Evolutionary conservation across 2,329 filamentous ascomycete genomes (phyloP), one percentile per base, ranked within the genome.

Genomic region (Pseudopyricularia cyperi): DNA sequence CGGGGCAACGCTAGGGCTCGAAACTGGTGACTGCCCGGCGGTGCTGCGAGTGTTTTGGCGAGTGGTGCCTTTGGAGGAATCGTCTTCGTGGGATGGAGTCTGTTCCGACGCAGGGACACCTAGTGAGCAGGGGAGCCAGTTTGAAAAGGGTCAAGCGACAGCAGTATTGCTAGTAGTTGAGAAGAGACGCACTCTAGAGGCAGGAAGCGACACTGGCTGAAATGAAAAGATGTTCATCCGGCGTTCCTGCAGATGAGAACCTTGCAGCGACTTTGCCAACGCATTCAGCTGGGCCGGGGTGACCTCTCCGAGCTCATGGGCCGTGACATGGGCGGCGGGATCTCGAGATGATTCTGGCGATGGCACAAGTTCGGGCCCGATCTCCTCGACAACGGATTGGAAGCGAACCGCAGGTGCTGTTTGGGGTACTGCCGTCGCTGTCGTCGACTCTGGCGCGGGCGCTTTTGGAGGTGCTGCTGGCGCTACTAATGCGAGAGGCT

Each of bases 171-270:
- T n/a, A n/a, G n/a, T n/a, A n/a, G n/a, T n/a, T n/a, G n/a, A 33
- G 24, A 34, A 8, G 22, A 53, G 24, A 77, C 85, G 68, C 81
- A 91, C 88, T 69, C 87, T 79, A 46, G 88, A 91, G 32, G 80
- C 76, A 35, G 93, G 91, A 51, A 97, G 74, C 34, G 93, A 97
- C 57, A 95, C 83, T 33, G 91, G 85, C 65, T 96, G 90, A 62
- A 90, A 97, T 44, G 85, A 83, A 68, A 89, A 95, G 63, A 89
- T 87, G 63, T 85, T 86, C 73, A 95, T 80, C 57, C 90, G 81
- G 53, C 82, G 78, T 60, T 90, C 85, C 69, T 96, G 90, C 55
- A 95, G 75, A 59, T 84, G 81, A 47, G 82, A 77, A 56, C 81
- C 80, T 57, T 89, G 85, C 26, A 95, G 72, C 24, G 80, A 83